Percentiles rank a stretch among this genome's conserved stretches.
phyloP scores from a whole-genome alignment of 495 filamentous ascomycete genomes.

The Aspergillus heteromorphus region DNA sequence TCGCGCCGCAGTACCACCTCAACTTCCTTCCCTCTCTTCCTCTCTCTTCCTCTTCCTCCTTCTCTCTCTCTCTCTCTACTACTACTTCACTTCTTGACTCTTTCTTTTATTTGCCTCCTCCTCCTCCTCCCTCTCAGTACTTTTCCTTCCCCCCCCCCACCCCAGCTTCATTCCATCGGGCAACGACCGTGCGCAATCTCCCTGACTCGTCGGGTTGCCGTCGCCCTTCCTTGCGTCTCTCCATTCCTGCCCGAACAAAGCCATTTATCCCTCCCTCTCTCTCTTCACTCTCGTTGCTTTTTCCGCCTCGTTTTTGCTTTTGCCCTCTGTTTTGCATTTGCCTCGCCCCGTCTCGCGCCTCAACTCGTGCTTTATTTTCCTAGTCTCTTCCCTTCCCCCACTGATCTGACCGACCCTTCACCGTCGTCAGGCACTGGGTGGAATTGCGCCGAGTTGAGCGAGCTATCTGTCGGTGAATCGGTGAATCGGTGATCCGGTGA shows the following conservation, averaged over 20 bases:
- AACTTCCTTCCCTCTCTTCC: not conserved
- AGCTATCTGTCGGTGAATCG: not conserved
- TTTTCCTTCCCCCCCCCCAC: not conserved
- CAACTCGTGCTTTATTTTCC: slow-evolving; percentile 6
- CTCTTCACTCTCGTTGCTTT: slow-evolving; percentile 2
- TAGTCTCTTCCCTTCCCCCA: not conserved
- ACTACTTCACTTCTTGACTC: too few relatives aligned
- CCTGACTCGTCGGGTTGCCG: not conserved
- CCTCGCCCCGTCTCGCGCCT: not conserved
- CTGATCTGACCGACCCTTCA: slow-evolving; percentile 1
- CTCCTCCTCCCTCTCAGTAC: not conserved
- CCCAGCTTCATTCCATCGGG: too few relatives aligned
- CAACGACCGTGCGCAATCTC: not conserved
- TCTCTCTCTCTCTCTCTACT: not conserved
- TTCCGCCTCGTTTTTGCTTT: slow-evolving; percentile 4
- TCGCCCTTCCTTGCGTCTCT: not conserved
- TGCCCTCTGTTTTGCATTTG: not conserved
- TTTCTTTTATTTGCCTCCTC: too few relatives aligned
- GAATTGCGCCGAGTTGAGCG: too few relatives aligned
- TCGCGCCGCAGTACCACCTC: not conserved
- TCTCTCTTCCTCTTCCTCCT: not conserved
- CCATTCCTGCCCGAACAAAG: not conserved
- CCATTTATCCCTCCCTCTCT: not conserved
- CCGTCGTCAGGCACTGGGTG: not conserved
- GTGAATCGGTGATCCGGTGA: too few relatives aligned